Evolutionary conservation across 345 rosid genomes (phyloP), one percentile per base, ranked within the genome.

Genomic region (Ceriops zippeliana): DNA sequence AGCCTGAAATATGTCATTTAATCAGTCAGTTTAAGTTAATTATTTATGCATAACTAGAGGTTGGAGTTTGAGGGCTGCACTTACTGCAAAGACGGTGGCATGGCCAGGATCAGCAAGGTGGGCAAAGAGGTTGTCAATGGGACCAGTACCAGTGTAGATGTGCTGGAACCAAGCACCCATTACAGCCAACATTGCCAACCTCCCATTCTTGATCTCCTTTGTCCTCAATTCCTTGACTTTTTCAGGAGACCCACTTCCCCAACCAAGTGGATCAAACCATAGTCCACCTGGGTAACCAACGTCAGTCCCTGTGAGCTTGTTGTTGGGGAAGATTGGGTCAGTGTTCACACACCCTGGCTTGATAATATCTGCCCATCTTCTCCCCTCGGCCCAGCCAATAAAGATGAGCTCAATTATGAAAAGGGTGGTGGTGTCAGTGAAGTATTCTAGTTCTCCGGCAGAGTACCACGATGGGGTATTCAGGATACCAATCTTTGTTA

Each of bases 141-240:
- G 99, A 51, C 99, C 99, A 27, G 96, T 86, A 19, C 97, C 97
- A 0, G 97, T 91, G 89, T 95, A 95, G 61, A 95, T 87, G 69
- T 95, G 99, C 78, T 95, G 97, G 86, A 95, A 95, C 99, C 99
- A 91, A 11, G 97, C 99, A 42, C 99, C 99, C 88, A 95, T 87
- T 70, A 95, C 99, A 51, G 99, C 97, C 89, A 95, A 81, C 97
- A 95, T 95, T 49, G 98, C 98, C 81, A 91, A 73, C 71, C 99
- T 85, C 1, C 97, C 99, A 63, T 91, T 95, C 84, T 95, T 91
- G 63, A 95, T 90, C 90, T 95, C 99, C 71, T 95, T 95, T 2
- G 96, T 90, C 76, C 98, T 90, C 81, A 95, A 66, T 64, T 91
- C 99, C 89, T 85, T 88, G 46, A 95, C 1, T 82, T 95, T 95